Evolutionary conservation across 768 basidiomycete species (phyloP), one percentile per base, ranked within the genome.

Genomic region (Podaxis sp.): DNA sequence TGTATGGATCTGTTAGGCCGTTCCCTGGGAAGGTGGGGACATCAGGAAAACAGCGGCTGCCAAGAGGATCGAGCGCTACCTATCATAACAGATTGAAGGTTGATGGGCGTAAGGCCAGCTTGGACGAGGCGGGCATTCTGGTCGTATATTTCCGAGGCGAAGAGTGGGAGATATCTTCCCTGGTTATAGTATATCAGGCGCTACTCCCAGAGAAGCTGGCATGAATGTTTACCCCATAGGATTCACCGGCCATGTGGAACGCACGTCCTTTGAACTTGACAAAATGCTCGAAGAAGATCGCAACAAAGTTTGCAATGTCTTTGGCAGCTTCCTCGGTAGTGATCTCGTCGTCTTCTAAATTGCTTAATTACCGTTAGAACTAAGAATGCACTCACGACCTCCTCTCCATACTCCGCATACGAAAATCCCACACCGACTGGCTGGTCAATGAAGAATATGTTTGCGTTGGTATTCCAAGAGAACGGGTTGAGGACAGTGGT

Each of bases 231-330:
- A 90, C 91, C 1, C 84, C 91, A 65, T 93, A 93, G 0, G 89
- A 92, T 73, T 93, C 91, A 13, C 91, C 86, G 1, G 84, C 77
- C 77, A 89, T 80, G 63, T 89, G 86, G 72, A 88, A 86, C 2
- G 76, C 70, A 2, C 89, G 76, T 2, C 87, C 88, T 65, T 89
- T 85, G 77, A 91, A 90, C 66, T 87, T 77, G 59, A 72, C 79
- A 69, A 93, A 93, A 61, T 86, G 80, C 66, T 91, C 88, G 52
- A 91, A 91, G 74, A 91, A 91, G 59, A 91, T 84, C 2, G 82
- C 76, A 0, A 91, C 78, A 65, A 91, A 91, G 0, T 85, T 83
- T 0, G 88, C 87, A 4, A 91, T 84, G 65, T 92, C 89, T 55
- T 82, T 78, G 0, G 88, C 87, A 3, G 87, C 89, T 50, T 89